These are phyloP conservation scores for Lupinus albus DNA, from an alignment of 306 rosid genomes.

Conservation along the genomic window DNA sequence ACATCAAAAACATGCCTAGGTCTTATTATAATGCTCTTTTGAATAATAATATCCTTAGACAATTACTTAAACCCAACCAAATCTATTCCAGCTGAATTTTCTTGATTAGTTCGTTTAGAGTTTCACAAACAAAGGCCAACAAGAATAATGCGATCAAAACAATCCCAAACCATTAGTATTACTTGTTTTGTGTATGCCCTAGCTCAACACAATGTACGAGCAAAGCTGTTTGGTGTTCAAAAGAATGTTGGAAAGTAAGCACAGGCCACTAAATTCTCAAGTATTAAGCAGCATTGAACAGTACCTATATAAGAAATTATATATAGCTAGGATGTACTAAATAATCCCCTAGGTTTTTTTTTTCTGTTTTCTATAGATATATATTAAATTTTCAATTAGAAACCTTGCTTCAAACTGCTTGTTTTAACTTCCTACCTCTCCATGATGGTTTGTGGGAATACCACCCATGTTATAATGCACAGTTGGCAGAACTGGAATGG, in stretches of 20 bases:
- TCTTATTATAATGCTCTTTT: conserved; percentile 8
- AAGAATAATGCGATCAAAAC: not conserved
- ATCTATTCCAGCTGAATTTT: conserved; percentile 24
- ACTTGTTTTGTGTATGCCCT: too few species aligned
- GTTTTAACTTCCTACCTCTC: conserved; percentile 66
- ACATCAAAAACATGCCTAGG: not conserved
- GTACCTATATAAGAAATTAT: not conserved
- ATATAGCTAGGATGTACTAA: not conserved
- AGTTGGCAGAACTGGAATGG: conserved; percentile 96
- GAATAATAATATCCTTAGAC: conserved; percentile 32
- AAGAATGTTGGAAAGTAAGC: conserved; percentile 1
- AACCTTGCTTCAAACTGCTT: not conserved
- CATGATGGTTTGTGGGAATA: conserved; percentile 85
- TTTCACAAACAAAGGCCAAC: not conserved
- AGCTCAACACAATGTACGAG: too few species aligned
- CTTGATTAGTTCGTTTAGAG: conserved; percentile 16
- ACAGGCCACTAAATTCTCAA: conserved; percentile 19
- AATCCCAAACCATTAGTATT: too few species aligned
- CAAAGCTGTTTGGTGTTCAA: too few species aligned
- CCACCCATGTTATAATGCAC: conserved; percentile 99
- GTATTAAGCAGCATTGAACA: conserved; percentile 6
- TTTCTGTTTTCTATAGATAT: conserved; percentile 1
- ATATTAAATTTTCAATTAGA: too few species aligned
- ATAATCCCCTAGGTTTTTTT: conserved; percentile 26
- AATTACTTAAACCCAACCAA: conserved; percentile 14